Evolutionary conservation across 2,329 filamentous ascomycete genomes (phyloP).

Genomic region (Lojkania enalia): DNA sequence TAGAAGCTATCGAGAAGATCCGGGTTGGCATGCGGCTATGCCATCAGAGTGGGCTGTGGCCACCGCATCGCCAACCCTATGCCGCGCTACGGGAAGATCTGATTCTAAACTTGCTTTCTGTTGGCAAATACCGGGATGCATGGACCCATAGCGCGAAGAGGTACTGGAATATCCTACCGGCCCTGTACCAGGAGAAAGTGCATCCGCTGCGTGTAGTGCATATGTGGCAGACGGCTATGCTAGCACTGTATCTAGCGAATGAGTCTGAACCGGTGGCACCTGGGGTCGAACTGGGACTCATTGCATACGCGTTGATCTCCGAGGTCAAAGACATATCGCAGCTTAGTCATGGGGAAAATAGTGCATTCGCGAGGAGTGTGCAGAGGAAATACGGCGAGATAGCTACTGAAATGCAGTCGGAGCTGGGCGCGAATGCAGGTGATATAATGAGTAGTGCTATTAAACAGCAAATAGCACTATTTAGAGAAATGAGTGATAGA

Average conservation of each 20-base stretch:
- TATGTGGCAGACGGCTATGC: slow-evolving; percentile 45
- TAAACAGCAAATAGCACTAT: slow-evolving; percentile 28
- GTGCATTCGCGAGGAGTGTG: slow-evolving; percentile 47
- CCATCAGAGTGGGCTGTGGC: slow-evolving; percentile 48
- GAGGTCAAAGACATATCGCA: slow-evolving; percentile 46
- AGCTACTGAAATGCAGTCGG: slow-evolving; percentile 29
- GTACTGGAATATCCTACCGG: slow-evolving; percentile 56
- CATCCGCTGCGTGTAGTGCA: slow-evolving; percentile 61
- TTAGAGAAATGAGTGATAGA: slow-evolving; percentile 39
- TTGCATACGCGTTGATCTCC: slow-evolving; percentile 48
- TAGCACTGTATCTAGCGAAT: slow-evolving; percentile 38
- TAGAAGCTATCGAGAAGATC: slow-evolving; percentile 41
- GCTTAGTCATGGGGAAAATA: slow-evolving; percentile 49
- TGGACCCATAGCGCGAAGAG: slow-evolving; percentile 57
- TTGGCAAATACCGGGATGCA: slow-evolving; percentile 50
- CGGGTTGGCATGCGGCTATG: slow-evolving; percentile 47
- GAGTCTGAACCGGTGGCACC: slow-evolving; percentile 28
- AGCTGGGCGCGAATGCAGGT: slow-evolving; percentile 24
- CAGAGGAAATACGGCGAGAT: slow-evolving; percentile 44
- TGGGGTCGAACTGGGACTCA: slow-evolving; percentile 47
- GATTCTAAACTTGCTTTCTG: slow-evolving; percentile 53
- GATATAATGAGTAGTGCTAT: slow-evolving; percentile 26
- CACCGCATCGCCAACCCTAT: slow-evolving; percentile 58
- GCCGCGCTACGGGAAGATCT: slow-evolving; percentile 58
- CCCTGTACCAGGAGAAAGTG: slow-evolving; percentile 51